Conservation (phyloP, 129 eudicot genomes). For the Kitagawia praeruptora region DNA sequence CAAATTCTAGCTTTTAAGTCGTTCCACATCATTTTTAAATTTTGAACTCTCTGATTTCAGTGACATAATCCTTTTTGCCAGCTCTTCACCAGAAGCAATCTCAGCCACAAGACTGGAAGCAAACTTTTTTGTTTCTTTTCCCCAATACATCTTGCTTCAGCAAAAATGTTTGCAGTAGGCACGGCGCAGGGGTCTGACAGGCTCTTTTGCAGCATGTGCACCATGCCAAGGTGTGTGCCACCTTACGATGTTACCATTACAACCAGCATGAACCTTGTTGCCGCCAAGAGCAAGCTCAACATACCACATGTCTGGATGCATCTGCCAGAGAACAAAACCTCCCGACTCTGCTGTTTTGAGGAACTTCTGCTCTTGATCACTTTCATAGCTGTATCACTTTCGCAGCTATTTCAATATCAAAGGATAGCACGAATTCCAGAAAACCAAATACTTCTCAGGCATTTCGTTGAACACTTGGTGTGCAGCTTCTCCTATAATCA, state of each 20-base stretch:
- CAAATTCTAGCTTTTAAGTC: too few relatives aligned
- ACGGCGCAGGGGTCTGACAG: slow-evolving; percentile 87
- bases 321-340: slow-evolving; percentile 89
- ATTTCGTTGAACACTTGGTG: too few relatives aligned
- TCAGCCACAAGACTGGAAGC: slow-evolving; percentile 42
- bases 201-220: slow-evolving; percentile 91
- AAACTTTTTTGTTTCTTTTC: slow-evolving; percentile 71
- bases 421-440: slow-evolving; percentile 37
- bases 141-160: slow-evolving; percentile 80
- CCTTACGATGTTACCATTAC: slow-evolving; percentile 87
- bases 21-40: too few relatives aligned
- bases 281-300: slow-evolving; percentile 91
- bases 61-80: slow-evolving; percentile 54
- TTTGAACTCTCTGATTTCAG: too few relatives aligned
- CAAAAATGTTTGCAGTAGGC: slow-evolving; percentile 92
- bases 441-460: too few relatives aligned
- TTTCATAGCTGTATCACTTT: too few relatives aligned
- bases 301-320: slow-evolving; percentile 94
- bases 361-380: slow-evolving; percentile 67
- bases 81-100: slow-evolving; percentile 50
- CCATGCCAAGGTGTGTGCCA: slow-evolving; percentile 95
- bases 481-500: too few relatives aligned
- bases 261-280: slow-evolving; percentile 94
- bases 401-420: slow-evolving; percentile 78
- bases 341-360: slow-evolving; percentile 79